Conservation (phyloP, 495 filamentous ascomycete genomes). For the Aspergillus diversus region DNA sequence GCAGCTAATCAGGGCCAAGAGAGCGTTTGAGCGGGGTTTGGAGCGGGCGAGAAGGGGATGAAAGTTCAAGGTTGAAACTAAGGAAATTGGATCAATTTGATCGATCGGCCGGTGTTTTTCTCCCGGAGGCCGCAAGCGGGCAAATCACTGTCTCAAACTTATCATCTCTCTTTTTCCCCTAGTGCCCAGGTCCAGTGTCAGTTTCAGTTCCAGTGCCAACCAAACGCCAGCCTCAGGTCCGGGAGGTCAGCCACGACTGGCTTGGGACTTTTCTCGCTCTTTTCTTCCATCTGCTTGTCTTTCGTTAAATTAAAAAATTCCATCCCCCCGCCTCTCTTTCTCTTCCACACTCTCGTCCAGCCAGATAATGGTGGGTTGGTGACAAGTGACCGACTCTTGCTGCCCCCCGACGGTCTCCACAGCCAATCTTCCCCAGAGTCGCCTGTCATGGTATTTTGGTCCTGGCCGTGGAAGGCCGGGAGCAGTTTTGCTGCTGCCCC, state of each 20-base stretch:
- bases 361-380: slow-evolving; percentile 14
- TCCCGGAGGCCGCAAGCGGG: not conserved
- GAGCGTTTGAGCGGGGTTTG: not conserved
- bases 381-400: not conserved
- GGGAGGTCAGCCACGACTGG: not conserved
- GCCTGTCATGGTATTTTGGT: slow-evolving; percentile 23
- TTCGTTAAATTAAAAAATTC: slow-evolving; percentile 11
- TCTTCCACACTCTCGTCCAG: slow-evolving; percentile 14
- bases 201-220: not conserved
- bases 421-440: slow-evolving; percentile 9
- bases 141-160: not conserved
- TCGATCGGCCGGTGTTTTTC: not conserved
- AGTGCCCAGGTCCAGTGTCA: not conserved
- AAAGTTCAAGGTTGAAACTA: not conserved
- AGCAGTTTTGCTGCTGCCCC: not conserved
- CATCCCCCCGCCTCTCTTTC: slow-evolving; percentile 6
- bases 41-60: not conserved
- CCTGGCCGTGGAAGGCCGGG: slow-evolving; percentile 16
- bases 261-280: slow-evolving; percentile 2
- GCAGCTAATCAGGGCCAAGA: not conserved
- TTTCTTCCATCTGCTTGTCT: slow-evolving; percentile 2
- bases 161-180: not conserved
- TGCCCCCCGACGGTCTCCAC: slow-evolving; percentile 26
- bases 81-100: not conserved
- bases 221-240: not conserved